Conservation (phyloP, 768 basidiomycete genomes). For the Boletus barrowsii region DNA sequence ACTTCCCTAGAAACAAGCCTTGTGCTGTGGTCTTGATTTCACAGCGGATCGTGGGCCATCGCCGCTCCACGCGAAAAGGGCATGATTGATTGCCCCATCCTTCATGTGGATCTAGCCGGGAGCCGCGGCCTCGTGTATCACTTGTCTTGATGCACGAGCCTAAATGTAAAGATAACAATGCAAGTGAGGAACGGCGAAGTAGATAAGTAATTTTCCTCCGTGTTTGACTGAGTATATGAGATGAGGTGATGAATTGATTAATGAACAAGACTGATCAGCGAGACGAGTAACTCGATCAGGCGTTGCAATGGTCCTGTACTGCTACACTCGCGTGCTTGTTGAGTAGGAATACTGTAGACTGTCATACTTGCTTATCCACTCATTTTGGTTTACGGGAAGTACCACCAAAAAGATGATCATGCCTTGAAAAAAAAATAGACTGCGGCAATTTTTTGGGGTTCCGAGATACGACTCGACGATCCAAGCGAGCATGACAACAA, state of each 20-base stretch:
- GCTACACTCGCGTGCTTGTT: not conserved
- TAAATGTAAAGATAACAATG: not conserved
- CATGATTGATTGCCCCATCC: not conserved
- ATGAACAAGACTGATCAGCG: not conserved
- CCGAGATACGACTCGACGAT: conserved; percentile 5
- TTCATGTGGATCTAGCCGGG: conserved; percentile 1
- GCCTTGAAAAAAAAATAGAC: conserved; percentile 4
- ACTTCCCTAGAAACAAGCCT: not conserved
- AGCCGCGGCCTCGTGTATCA: conserved; percentile 22
- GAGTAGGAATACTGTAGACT: not conserved
- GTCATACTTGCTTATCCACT: not conserved
- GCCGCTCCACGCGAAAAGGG: not conserved
- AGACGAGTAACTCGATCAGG: not conserved
- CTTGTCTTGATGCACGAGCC: conserved; percentile 5
- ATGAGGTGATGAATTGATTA: not conserved
- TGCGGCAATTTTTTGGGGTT: conserved; percentile 3
- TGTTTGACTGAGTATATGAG: conserved; percentile 9
- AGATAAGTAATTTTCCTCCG: conserved; percentile 1
- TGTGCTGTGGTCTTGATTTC: not conserved
- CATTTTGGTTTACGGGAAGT: not conserved
- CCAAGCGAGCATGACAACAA: not conserved
- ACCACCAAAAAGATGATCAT: not conserved
- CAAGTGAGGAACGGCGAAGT: conserved; percentile 6
- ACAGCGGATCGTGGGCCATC: not conserved
- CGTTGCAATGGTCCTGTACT: not conserved